Base-by-base conservation (phyloP, 352 stramenopile species). In the Phytophthora capsici region DNA sequence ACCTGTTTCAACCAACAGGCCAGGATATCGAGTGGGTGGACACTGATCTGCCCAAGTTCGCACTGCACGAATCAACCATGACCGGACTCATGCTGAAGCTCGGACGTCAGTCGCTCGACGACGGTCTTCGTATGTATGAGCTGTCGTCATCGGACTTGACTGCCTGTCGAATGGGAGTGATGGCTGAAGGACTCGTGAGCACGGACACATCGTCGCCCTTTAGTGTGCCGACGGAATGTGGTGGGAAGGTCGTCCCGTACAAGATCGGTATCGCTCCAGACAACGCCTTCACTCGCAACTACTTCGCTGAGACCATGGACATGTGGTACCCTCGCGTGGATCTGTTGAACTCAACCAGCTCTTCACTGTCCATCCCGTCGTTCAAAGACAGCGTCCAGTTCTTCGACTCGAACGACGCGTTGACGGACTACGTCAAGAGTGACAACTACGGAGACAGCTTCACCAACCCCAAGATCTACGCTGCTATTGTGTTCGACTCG, bases 191-290 rank as follows among this genome's bases (percentile, higher is more conserved):
- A 17, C 55, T 71, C 3, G 63, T 86, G 0, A 73, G 73, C n/a
- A 68, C 56, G 1, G 59, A 84, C 48, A 20, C 41, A 6, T 74
- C 65, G 6, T 83, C 75, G 1, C 57, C 63, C 2, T 79, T 67
- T 49, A 41, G 40, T 13, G 6, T 88, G 1, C 75, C 78, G 0
- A 49, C 28, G 0, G 72, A 48, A 20, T 88, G 81, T 19, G 64
- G 17, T 2, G 57, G 45, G 17, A 79, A 78, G 16, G 71, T 88
- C 1, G 66, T 78, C 41, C 79, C 82, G 0, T 86, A 75, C 61
- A 89, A 90, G 62, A 71, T 88, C 54, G 81, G 37, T 1, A 82
- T 90, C 38, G 75, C 38, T 0, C 78, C 81, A 0, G 69, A 88
- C 58, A 77, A 63, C 16, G 58, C 65, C 3, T 90, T 88, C 55